Percentiles rank a stretch among this genome's conserved stretches.
Conservation (phyloP, 805 yeast genomes). For the Metschnikowia lachancei region DNA sequence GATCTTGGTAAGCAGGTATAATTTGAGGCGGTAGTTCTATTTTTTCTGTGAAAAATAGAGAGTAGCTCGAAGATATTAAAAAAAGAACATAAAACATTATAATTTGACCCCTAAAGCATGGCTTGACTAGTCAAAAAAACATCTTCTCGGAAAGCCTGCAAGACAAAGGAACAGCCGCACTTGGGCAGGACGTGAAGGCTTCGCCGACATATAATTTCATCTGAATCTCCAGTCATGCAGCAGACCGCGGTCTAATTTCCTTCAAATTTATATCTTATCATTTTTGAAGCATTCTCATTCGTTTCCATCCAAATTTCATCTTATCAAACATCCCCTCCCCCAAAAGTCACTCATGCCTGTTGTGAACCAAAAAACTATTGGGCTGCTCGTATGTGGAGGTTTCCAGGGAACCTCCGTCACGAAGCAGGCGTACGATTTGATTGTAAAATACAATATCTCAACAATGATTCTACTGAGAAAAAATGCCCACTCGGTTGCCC, state of each 20-base stretch:
- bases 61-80: background rate
- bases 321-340: too few species aligned
- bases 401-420: slow-evolving; percentile 55
- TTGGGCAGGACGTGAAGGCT: slow-evolving; percentile 10
- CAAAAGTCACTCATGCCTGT: background rate
- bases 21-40: too few species aligned
- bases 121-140: background rate
- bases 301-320: background rate
- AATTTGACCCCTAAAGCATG: too few species aligned
- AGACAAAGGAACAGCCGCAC: background rate
- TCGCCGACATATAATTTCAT: slow-evolving; percentile 8
- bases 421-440: slow-evolving; percentile 50
- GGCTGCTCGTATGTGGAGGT: slow-evolving; percentile 59
- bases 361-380: slow-evolving; percentile 23
- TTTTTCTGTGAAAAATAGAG: background rate
- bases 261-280: too few species aligned
- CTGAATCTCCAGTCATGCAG: background rate
- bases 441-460: slow-evolving; percentile 49
- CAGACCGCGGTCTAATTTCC: too few species aligned
- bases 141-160: background rate
- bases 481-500: slow-evolving; percentile 49
- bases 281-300: background rate
- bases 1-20: too few species aligned
- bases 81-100: too few species aligned
- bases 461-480: slow-evolving; percentile 51